phyloP scores from a whole-genome alignment of 2,329 filamentous ascomycete genomes.

The Fusarium temperatum region DNA sequence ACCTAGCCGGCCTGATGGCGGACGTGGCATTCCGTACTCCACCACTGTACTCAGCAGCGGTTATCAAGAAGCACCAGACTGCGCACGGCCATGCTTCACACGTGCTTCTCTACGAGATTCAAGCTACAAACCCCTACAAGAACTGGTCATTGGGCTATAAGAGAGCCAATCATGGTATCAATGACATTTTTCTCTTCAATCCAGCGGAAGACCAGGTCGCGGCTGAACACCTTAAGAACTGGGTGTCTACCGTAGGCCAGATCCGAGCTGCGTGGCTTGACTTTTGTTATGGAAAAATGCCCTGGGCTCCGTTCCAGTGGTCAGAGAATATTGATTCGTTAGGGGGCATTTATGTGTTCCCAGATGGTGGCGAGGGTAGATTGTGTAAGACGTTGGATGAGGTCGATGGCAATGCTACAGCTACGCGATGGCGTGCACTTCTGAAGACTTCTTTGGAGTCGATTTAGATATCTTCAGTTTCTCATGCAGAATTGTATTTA shows the following conservation, averaged over 20 bases:
- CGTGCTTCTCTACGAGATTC: background rate
- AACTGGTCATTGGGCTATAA: background rate
- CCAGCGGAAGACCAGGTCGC: background rate
- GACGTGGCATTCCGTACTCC: background rate
- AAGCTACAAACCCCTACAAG: background rate
- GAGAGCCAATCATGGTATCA: background rate
- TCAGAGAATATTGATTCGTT: background rate
- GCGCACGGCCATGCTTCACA: fast-evolving
- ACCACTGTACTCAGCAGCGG: background rate
- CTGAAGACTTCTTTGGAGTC: background rate
- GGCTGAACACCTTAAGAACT: background rate
- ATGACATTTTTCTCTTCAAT: background rate
- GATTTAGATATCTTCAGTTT: background rate
- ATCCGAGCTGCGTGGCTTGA: background rate
- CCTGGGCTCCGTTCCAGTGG: background rate
- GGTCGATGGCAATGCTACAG: background rate
- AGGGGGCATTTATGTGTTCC: background rate
- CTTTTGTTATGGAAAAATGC: background rate
- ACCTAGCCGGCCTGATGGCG: background rate
- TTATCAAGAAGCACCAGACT: background rate
- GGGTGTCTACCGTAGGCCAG: background rate
- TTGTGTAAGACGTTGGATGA: background rate
- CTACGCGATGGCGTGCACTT: background rate
- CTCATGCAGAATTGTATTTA: fast-evolving
- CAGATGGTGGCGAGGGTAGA: background rate